Base-by-base conservation (phyloP, 2,329 filamentous ascomycete genomes). In the Chaetothyriales sp. region DNA sequence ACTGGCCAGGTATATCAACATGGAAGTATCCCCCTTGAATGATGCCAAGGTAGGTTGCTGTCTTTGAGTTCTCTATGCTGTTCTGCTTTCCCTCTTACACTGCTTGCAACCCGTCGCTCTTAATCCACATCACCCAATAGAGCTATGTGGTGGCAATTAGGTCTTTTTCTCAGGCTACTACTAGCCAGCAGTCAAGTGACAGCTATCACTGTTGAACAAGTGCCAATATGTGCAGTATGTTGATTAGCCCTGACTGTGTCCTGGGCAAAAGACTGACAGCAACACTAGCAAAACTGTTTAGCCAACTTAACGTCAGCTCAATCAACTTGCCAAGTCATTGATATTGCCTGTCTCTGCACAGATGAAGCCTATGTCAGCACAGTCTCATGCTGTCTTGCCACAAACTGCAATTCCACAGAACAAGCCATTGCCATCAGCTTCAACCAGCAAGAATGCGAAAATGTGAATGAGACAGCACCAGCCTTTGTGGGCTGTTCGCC, bases 401-500 rank as follows among this genome's bases (percentile, higher is more conserved):
- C 54, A 5, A 47, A 52, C 18, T 61, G 59, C 48, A 52, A 49
- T 25, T 19, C 51, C 4, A 43, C 47, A 18, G 59, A 61, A 32
- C 59, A 61, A 55, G 50, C 57, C 58, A 57, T 51, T 32, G 59
- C 59, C 12, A 61, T 61, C 25, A 54, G 57, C 48, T 61, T 60
- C 56, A 61, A 61, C 46, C 50, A 59, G 45, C 52, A 60, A 45
- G 54, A 58, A 44, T 61, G 59, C 44, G 53, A 50, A 15, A 52
- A 54, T 9, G 59, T 61, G 25, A 60, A 59, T 39, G 53, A 59
- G 47, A 56, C 57, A 10, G 59, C 59, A 10, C 59, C 59, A 7
- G 53, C 59, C 42, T 61, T 60, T 46, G 59, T 61, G 28, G 59
- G 59, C 44, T 61, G 59, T 46, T 60, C 59, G 3, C 57, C 58